Conservation (phyloP, 2,329 filamentous ascomycete genomes). For the Hymenoscyphus repandus region DNA sequence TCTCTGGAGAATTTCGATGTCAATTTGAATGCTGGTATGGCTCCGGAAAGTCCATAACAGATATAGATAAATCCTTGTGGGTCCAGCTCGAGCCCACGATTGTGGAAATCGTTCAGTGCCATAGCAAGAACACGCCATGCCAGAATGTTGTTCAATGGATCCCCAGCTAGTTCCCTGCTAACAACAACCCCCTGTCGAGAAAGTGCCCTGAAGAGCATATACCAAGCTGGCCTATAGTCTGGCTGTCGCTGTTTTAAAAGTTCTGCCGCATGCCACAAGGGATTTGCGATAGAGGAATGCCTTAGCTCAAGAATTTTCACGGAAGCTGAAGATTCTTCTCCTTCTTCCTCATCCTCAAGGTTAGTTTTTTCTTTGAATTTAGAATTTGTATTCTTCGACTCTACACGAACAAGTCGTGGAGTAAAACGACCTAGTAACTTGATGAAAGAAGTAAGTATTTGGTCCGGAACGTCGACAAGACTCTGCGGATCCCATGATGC, state of each 20-base stretch:
- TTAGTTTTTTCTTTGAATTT: not conserved
- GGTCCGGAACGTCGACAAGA: conserved; percentile 14
- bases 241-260: conserved; percentile 18
- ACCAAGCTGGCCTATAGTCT: conserved; percentile 36
- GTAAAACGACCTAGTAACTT: conserved; percentile 41
- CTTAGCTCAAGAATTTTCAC: not conserved
- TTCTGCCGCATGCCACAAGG: conserved; percentile 14
- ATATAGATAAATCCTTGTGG: conserved; percentile 24
- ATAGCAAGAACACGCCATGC: conserved; percentile 23
- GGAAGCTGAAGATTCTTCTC: not conserved
- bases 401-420: conserved; percentile 1
- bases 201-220: conserved; percentile 37
- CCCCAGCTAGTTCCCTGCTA: conserved; percentile 9
- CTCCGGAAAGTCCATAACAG: conserved; percentile 25
- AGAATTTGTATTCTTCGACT: not conserved
- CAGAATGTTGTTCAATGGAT: conserved; percentile 22
- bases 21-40: conserved; percentile 18
- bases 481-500: no score
- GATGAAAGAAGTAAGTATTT: conserved; percentile 38
- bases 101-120: conserved; percentile 23
- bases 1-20: not conserved
- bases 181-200: conserved; percentile 27
- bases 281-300: not conserved
- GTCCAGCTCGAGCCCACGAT: conserved; percentile 26
- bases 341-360: not conserved